These are phyloP conservation scores for Athelia sp. DNA, from an alignment of 1,284 basidiomycete genomes.

Conservation along the genomic window DNA sequence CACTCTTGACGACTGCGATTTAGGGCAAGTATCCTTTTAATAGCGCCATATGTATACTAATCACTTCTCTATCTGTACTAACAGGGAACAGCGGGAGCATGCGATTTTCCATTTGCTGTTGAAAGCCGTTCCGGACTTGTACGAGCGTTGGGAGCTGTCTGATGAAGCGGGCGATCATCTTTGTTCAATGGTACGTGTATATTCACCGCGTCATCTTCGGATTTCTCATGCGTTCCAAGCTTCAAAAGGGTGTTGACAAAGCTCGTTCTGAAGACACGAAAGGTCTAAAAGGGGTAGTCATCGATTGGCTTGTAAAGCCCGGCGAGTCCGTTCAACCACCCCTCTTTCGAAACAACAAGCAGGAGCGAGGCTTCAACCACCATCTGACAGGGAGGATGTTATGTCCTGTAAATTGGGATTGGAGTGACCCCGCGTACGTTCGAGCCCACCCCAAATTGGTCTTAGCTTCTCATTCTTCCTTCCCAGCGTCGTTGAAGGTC, in stretches of 20 bases:
- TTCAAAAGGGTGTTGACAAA: slow-evolving; percentile 2
- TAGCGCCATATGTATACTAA: not conserved
- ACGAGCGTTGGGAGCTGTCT: not conserved
- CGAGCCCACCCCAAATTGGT: not conserved
- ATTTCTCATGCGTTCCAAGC: not conserved
- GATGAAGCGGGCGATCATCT: not conserved
- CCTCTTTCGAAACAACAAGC: slow-evolving; percentile 4
- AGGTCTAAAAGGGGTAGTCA: slow-evolving; percentile 4
- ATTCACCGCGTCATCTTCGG: not conserved
- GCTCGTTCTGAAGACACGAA: slow-evolving; percentile 7
- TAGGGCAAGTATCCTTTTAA: not conserved
- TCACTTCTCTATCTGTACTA: not conserved
- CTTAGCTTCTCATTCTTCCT: not conserved
- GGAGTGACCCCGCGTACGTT: slow-evolving; percentile 2
- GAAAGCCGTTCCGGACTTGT: not conserved
- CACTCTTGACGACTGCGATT: not conserved
- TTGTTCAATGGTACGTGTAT: not conserved
- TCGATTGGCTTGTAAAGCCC: not conserved
- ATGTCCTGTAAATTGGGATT: slow-evolving; percentile 6
- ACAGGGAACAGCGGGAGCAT: not conserved
- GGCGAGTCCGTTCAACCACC: slow-evolving; percentile 5
- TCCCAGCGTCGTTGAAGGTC: not conserved
- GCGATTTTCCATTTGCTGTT: not conserved
- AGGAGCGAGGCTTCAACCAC: slow-evolving; percentile 5
- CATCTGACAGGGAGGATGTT: slow-evolving; percentile 3